Evolutionary conservation across 768 basidiomycete species (phyloP).

Genomic region (Lactarius psammicola): DNA sequence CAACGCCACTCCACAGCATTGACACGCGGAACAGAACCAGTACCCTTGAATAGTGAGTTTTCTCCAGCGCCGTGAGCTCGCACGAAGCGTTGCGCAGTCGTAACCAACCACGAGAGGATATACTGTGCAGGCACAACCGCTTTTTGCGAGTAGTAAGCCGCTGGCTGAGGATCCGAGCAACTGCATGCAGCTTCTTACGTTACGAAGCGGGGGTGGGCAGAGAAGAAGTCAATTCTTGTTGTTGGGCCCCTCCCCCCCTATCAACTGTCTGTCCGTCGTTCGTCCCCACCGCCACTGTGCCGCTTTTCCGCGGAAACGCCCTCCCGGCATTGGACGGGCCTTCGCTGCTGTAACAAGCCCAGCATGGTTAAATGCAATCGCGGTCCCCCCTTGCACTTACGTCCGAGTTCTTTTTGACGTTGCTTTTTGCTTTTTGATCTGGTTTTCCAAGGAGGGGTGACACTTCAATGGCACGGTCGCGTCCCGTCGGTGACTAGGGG

Average conservation of each 20-base stretch:
- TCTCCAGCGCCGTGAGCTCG: neutral
- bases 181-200: neutral
- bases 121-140: neutral
- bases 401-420: slow-evolving; percentile 10
- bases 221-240: slow-evolving; percentile 1
- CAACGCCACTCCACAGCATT: neutral
- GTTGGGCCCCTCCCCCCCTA: neutral
- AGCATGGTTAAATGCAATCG: slow-evolving; percentile 25
- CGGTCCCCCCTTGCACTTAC: slow-evolving; percentile 6
- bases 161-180: neutral
- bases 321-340: slow-evolving; percentile 5
- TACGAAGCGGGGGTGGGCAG: neutral
- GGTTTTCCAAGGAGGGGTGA: neutral
- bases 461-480: neutral
- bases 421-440: neutral
- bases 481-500: slow-evolving; percentile 6
- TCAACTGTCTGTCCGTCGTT: slow-evolving; percentile 6
- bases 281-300: slow-evolving; percentile 11
- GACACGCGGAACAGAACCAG: neutral
- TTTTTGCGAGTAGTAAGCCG: neutral
- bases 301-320: slow-evolving; percentile 2
- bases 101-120: neutral
- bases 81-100: neutral
- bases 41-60: neutral
- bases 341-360: slow-evolving; percentile 12